Base-by-base conservation (phyloP, 441 rosid genomes). In the Gossypium schwendimanii region DNA sequence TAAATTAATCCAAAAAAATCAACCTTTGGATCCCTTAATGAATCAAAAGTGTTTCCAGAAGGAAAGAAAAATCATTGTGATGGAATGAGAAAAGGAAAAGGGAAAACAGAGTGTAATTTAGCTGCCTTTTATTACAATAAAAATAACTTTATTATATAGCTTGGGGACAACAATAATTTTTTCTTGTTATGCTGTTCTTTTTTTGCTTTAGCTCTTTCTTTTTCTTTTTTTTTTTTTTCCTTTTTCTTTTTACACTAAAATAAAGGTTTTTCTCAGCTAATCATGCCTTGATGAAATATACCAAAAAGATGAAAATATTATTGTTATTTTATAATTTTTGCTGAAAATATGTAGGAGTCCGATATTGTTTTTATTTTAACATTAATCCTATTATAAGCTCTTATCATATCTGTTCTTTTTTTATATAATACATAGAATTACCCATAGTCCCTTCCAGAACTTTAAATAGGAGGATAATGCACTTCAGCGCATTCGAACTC, bases 21-120 rank as follows among this genome's bases (percentile, higher is more conserved):
- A 58, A 20, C 71, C 82, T 57, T 76, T 50, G 84, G 84, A 79
- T 81, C 54, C 82, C 82, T 74, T 11, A 33, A 1, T 14, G 4
- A 74, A 58, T 20, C 52, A 62, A 17, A 17, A 61, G n/a, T 58
- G 6, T n/a, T 45, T 59, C 66, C 1, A 7, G 41, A 36, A 36
- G 10, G 9, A 1, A 36, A 36, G 41, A 36, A 36, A 6, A 36
- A 73, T 73, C 36, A 70, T 75, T 60, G 68, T 64, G 71, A 60
- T 72, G 77, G 39, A 64, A 70, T 69, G 63, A 36, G 41, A 36
- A 36, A 36, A 36, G 41, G 9, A 36, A 36, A 36, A 36, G 41
- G 8, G 2, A 33, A 33, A 33, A 33, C 5, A 33, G 8, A 6
- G 39, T 33, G 39, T 33, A 33, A 33, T 33, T 33, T 33, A 1